These are phyloP conservation scores for Leucosporidium scottii DNA, from an alignment of 768 basidiomycete species.

Conservation along the genomic window DNA sequence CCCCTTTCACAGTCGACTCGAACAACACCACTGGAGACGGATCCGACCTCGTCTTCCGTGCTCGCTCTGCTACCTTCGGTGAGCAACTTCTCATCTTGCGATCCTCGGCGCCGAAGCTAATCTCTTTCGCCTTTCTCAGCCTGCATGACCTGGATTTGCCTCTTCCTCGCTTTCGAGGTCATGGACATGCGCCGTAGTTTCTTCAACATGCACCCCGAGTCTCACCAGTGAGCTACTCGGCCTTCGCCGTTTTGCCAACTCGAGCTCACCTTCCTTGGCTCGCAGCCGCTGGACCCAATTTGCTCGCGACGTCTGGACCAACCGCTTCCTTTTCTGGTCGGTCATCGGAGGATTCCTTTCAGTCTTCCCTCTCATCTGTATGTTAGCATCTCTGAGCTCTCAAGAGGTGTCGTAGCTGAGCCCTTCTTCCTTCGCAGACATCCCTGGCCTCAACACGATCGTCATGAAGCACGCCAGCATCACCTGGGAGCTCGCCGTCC, in stretches of 20 bases:
- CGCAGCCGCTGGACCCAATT: constrained; percentile 20
- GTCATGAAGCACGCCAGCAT: constrained; percentile 43
- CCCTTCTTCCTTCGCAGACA: not conserved
- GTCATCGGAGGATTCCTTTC: constrained; percentile 40
- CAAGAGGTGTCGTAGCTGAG: not conserved
- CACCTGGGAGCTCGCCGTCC: constrained; percentile 40
- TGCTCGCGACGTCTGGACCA: constrained; percentile 22
- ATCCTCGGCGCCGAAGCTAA: not conserved
- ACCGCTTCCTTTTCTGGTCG: constrained; percentile 29
- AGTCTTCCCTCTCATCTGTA: constrained; percentile 43
- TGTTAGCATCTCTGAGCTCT: not conserved
- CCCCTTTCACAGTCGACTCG: not conserved
- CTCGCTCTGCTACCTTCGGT: constrained; percentile 40
- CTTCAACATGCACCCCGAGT: constrained; percentile 38
- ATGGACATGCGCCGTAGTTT: constrained; percentile 36
- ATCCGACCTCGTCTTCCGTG: constrained; percentile 44
- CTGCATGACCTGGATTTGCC: constrained; percentile 28
- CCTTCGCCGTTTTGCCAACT: too few relatives aligned
- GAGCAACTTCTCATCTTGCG: not conserved
- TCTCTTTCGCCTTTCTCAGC: constrained; percentile 36
- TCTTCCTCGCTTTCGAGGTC: constrained; percentile 36
- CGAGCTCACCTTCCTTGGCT: rapidly evolving
- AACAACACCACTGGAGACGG: constrained; percentile 38
- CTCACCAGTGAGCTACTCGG: constrained; percentile 1
- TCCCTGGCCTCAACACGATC: constrained; percentile 39